phyloP scores from a whole-genome alignment of 2,329 filamentous ascomycete species.

The Alternaria postmessia region DNA sequence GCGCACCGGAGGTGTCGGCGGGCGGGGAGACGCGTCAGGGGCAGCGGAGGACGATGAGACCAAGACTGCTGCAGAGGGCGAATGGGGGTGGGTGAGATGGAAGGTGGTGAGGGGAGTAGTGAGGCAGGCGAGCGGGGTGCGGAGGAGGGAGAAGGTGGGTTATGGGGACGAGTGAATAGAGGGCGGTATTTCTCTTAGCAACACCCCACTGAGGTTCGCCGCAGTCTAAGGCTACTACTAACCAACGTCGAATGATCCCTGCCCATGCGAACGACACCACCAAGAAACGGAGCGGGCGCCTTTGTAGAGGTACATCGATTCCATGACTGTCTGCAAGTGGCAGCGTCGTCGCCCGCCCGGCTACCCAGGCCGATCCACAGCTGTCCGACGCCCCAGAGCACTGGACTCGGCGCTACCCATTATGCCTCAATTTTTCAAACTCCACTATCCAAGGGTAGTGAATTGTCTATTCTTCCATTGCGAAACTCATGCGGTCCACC shows the following conservation, averaged over 20 bases:
- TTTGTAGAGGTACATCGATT: slow-evolving; percentile 32
- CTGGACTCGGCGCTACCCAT: slow-evolving; percentile 11
- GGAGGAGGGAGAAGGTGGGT: slow-evolving; percentile 21
- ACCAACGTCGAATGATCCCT: slow-evolving; percentile 32
- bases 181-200: slow-evolving; percentile 40
- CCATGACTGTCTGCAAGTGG: slow-evolving; percentile 4
- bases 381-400: slow-evolving; percentile 13
- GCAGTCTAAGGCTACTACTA: slow-evolving; percentile 19
- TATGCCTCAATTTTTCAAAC: slow-evolving; percentile 5
- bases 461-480: slow-evolving; percentile 7
- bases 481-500: slow-evolving; percentile 16
- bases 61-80: slow-evolving; percentile 7
- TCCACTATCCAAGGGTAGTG: slow-evolving; percentile 1
- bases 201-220: slow-evolving; percentile 34
- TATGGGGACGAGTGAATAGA: slow-evolving; percentile 26
- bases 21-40: slow-evolving; percentile 21
- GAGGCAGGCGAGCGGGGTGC: slow-evolving; percentile 18
- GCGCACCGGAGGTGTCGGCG: slow-evolving; percentile 18
- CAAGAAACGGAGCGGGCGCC: slow-evolving; percentile 24
- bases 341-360: slow-evolving; percentile 3
- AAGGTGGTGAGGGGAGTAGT: slow-evolving; percentile 8
- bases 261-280: slow-evolving; percentile 37
- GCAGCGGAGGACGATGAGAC: slow-evolving; percentile 6
- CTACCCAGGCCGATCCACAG: slow-evolving; percentile 13
- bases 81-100: slow-evolving; percentile 5